Evolutionary conservation across 495 filamentous ascomycete species (phyloP).

Genomic region (Podospora conica): DNA sequence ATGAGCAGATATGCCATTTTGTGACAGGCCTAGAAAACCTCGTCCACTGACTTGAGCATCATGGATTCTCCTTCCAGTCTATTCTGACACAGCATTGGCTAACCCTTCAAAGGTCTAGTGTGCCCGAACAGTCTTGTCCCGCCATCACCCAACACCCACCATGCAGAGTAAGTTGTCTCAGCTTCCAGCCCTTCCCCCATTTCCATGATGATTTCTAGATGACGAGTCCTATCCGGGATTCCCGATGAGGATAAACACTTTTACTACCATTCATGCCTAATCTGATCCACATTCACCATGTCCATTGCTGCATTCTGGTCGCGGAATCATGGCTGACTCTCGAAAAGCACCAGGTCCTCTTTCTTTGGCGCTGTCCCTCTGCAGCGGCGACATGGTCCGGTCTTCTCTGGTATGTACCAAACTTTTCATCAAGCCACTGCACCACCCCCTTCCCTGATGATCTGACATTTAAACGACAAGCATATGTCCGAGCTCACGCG

Average conservation of each 20-base stretch:
- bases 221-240: conserved; percentile 82
- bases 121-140: not conserved
- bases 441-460: conserved; percentile 52
- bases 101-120: conserved; percentile 8
- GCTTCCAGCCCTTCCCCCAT: not conserved
- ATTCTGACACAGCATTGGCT: conserved; percentile 9
- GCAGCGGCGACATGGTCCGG: not conserved
- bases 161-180: conserved; percentile 12
- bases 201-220: conserved; percentile 68
- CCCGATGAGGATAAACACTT: conserved; percentile 68
- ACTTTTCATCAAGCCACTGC: not conserved
- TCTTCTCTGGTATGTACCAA: conserved; percentile 15
- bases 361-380: too few species aligned
- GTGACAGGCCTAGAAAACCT: conserved; percentile 99
- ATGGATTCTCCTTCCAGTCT: not conserved
- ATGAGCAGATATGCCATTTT: conserved; percentile 87
- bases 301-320: not conserved
- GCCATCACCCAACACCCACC: not conserved
- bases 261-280: conserved; percentile 76
- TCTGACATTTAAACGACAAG: conserved; percentile 64
- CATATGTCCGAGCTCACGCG: conserved; percentile 76
- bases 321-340: conserved; percentile 13
- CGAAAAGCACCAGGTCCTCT: not conserved
- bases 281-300: conserved; percentile 40
- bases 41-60: conserved; percentile 75